Base-by-base conservation (phyloP, 2,329 filamentous ascomycete species). In the Diaporthe australafricana region DNA sequence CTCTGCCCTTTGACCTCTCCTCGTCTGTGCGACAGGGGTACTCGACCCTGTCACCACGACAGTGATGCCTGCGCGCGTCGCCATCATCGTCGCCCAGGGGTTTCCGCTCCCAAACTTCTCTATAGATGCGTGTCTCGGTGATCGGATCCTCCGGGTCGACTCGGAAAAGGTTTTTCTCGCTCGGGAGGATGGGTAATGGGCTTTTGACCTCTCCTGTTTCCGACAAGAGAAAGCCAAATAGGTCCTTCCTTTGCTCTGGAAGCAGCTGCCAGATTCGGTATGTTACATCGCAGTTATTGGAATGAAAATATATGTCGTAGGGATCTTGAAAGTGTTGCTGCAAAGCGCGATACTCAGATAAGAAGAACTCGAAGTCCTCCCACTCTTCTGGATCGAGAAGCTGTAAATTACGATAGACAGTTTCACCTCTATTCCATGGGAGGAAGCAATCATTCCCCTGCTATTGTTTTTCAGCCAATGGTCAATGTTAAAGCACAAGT, bases 291-390 rank as follows among this genome's bases (percentile, higher is more conserved):
- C 5, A 12, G 5, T 40, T 16, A 22, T 57, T 57, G n/a, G 35
- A 40, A 57, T 40, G 53, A 22, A 40, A 16, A 17, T 40, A 40
- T 27, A 57, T 57, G 4, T 42, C 35, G 5, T 57, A 27, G n/a
- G 55, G 55, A 27, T 57, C 55, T 57, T 57, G 55, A 22, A 42
- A 40, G n/a, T 38, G 55, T 22, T 57, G 55, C 8, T 42, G 35
- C 20, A 57, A 42, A 20, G 35, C 55, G 35, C 35, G 55, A 20
- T 57, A 42, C n/a, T 57, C n/a, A 42, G 27, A 14, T 27, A 57
- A 20, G 1, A 42, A 42, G n/a, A 5, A 27, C 14, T 42, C 35
- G 7, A 20, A 57, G 16, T 42, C 2, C 55, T 57, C 55, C 55
- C 22, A 57, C 38, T 57, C 7, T 17, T 57, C 35, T 11, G 35